Conservation (phyloP, 129 eudicot genomes). For the Daucus carota region DNA sequence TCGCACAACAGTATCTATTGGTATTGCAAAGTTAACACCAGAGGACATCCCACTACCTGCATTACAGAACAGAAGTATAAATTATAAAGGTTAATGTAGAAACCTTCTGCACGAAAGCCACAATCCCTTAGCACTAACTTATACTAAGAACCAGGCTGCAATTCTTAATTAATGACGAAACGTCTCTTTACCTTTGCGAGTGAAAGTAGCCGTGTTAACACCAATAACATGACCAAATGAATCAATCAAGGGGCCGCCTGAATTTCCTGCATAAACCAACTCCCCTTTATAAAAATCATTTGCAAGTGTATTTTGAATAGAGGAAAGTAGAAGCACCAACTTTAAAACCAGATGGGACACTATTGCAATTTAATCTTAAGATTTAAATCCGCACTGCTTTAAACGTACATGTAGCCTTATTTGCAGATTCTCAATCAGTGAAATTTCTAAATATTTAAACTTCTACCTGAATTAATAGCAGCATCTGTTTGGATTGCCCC, state of each 20-base stretch:
- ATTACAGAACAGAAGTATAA: constrained; percentile 3
- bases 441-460: not conserved
- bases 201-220: constrained; percentile 93
- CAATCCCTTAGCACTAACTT: not conserved
- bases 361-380: not conserved
- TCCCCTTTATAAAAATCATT: not conserved
- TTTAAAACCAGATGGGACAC: not conserved
- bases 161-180: not conserved
- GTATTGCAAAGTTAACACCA: constrained; percentile 94
- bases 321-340: not conserved
- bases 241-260: constrained; percentile 92
- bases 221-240: constrained; percentile 93
- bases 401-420: not conserved
- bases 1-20: constrained; percentile 68
- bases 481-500: constrained; percentile 99
- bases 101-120: not conserved
- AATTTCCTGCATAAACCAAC: constrained; percentile 52
- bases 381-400: no score
- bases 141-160: not conserved
- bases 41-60: constrained; percentile 83
- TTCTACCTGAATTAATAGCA: constrained; percentile 86
- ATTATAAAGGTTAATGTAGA: not conserved
- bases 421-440: not conserved
- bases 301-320: not conserved
- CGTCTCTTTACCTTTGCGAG: constrained; percentile 58